Percentiles rank a stretch among this genome's conserved stretches.
phyloP scores from a whole-genome alignment of 192 early-diverging fungal species.

The Entomortierella parvispora region DNA sequence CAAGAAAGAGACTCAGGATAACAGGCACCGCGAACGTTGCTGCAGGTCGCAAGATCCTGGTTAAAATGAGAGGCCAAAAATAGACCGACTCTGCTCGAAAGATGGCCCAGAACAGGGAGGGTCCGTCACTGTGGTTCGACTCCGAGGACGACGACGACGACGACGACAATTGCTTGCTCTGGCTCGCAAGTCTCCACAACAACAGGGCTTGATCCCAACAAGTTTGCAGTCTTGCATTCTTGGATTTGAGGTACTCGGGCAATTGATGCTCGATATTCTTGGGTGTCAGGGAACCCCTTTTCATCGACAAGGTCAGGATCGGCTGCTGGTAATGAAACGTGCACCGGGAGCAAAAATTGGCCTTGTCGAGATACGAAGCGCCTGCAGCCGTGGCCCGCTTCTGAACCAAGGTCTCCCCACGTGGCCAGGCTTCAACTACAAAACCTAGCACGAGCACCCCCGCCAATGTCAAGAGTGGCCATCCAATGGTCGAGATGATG shows the following conservation, averaged over 20 bases:
- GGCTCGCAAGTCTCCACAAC: too few relatives aligned
- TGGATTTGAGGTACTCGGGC: too few relatives aligned
- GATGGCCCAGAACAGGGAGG: too few relatives aligned
- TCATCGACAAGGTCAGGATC: constrained; percentile 4
- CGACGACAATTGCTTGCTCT: too few relatives aligned
- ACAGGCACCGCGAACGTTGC: constrained; percentile 6
- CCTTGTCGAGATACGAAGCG: constrained; percentile 7
- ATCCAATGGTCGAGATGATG: not conserved
- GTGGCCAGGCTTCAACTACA: constrained; percentile 34
- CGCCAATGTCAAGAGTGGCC: too few relatives aligned
- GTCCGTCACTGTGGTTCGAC: too few relatives aligned
- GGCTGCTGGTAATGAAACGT: constrained; percentile 26
- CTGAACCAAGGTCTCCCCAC: constrained; percentile 10
- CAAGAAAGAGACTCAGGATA: constrained; percentile 18
- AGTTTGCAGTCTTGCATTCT: too few relatives aligned
- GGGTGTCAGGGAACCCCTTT: not conserved
- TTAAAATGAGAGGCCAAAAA: not conserved
- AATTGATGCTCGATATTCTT: too few relatives aligned
- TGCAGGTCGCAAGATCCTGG: constrained; percentile 1
- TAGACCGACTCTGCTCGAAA: not conserved
- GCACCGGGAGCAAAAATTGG: constrained; percentile 21
- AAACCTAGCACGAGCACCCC: constrained; percentile 7
- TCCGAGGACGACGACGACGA: too few relatives aligned
- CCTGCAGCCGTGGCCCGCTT: not conserved
- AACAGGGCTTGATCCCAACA: too few relatives aligned